Conservation (phyloP, 164 flowering plant genomes). For the Sextonia rubra region DNA sequence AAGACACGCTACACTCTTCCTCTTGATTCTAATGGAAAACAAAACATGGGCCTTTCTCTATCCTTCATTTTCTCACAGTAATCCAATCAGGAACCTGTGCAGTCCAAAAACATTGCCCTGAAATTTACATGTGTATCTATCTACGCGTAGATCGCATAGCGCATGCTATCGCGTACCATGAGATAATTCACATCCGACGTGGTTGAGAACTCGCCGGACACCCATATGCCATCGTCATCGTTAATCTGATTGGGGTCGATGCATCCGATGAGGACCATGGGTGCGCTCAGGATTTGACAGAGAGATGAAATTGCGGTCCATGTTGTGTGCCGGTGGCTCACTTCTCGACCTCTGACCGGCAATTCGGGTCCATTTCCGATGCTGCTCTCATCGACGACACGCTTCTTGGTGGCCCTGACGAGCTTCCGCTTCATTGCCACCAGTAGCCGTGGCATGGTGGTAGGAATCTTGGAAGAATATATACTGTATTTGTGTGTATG, state of each 20-base stretch:
- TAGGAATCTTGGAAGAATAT: neutral
- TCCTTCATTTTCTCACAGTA: neutral
- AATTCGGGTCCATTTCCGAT: constrained; percentile 2
- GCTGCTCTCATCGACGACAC: constrained; percentile 58
- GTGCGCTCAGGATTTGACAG: constrained; percentile 10
- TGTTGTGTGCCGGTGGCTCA: neutral
- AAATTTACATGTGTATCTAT: neutral
- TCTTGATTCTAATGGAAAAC: too few relatives aligned
- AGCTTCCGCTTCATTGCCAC: constrained; percentile 27
- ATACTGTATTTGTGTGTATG: neutral
- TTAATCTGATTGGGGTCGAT: constrained; percentile 32
- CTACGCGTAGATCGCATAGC: constrained; percentile 62
- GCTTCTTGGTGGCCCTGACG: constrained; percentile 32
- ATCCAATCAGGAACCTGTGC: neutral
- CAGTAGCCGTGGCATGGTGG: constrained; percentile 30
- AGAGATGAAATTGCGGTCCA: constrained; percentile 16
- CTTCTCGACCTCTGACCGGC: neutral
- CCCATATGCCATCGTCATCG: constrained; percentile 47
- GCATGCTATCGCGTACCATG: constrained; percentile 70
- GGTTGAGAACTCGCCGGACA: constrained; percentile 36
- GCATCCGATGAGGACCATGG: constrained; percentile 40
- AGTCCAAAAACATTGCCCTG: neutral
- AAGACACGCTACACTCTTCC: too few relatives aligned
- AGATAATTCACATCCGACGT: constrained; percentile 59
- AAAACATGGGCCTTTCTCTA: neutral